A percentile compares a stretch with the other conserved stretches of the same genome.
phyloP scores from a whole-genome alignment of 768 basidiomycete species.

The Termitomyces sp. region DNA sequence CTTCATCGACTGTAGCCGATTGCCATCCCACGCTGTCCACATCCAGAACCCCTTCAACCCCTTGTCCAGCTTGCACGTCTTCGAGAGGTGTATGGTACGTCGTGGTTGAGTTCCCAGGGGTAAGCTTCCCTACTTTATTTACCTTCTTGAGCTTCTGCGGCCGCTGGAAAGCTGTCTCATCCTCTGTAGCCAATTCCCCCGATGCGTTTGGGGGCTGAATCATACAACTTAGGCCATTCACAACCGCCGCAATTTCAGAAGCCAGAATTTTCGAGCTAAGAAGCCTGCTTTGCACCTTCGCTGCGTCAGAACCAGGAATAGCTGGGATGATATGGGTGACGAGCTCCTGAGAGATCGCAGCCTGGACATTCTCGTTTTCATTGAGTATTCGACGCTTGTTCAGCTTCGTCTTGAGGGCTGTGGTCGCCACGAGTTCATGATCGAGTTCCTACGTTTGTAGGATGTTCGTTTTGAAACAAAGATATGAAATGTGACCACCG shows the following conservation, averaged over 20 bases:
- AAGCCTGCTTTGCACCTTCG: slow-evolving; percentile 68
- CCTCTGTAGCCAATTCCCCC: slow-evolving; percentile 2
- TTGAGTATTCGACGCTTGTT: slow-evolving; percentile 66
- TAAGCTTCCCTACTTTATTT: slow-evolving; percentile 12
- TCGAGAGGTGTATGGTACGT: neutral
- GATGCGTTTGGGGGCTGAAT: slow-evolving; percentile 27
- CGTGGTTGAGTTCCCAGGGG: neutral
- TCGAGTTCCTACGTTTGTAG: slow-evolving; percentile 44
- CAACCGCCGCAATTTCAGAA: slow-evolving; percentile 45
- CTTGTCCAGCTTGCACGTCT: slow-evolving; percentile 20
- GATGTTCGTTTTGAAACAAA: slow-evolving; percentile 4
- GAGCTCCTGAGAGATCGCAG: slow-evolving; percentile 45
- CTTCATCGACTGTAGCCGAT: slow-evolving; percentile 38
- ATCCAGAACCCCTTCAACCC: slow-evolving; percentile 12
- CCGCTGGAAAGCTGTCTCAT: slow-evolving; percentile 7
- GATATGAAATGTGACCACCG: neutral
- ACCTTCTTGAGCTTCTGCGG: slow-evolving; percentile 24
- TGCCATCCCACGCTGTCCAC: slow-evolving; percentile 35
- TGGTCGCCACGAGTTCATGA: slow-evolving; percentile 54
- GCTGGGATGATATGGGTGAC: slow-evolving; percentile 29
- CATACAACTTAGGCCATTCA: slow-evolving; percentile 47
- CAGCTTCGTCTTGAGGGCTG: slow-evolving; percentile 69
- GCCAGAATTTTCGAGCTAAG: slow-evolving; percentile 77
- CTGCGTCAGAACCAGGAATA: slow-evolving; percentile 37
- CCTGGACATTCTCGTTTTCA: slow-evolving; percentile 41